Percentiles rank a stretch among this genome's conserved stretches.
These are phyloP conservation scores for Starmerella sirachaensis DNA, from an alignment of 805 yeast species.

Conservation along the genomic window DNA sequence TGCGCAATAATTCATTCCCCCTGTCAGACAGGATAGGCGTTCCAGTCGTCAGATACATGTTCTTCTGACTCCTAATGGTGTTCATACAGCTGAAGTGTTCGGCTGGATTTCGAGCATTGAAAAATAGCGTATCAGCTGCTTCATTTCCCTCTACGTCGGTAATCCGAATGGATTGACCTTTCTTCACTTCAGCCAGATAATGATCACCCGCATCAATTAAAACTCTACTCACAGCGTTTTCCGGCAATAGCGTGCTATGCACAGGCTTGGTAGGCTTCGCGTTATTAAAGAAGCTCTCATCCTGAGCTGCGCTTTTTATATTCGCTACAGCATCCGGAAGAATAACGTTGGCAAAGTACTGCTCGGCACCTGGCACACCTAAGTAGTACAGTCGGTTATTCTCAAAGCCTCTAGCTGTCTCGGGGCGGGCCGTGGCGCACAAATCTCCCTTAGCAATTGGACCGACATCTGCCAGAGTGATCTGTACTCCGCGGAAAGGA, in stretches of 20 bases:
- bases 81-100: constrained; percentile 7
- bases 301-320: background rate
- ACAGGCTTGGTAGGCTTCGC: constrained; percentile 3
- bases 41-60: constrained; percentile 8
- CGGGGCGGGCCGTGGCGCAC: constrained; percentile 4
- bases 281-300: background rate
- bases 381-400: constrained; percentile 11
- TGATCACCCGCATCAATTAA: constrained; percentile 9
- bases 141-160: constrained; percentile 12
- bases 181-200: constrained; percentile 1
- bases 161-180: constrained; percentile 9
- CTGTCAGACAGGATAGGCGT: constrained; percentile 7
- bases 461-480: constrained; percentile 1
- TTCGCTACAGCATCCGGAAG: background rate
- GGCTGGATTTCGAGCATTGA: constrained; percentile 4
- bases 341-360: background rate
- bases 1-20: constrained; percentile 5
- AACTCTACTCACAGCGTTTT: constrained; percentile 1
- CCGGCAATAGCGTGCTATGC: background rate
- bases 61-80: constrained; percentile 5
- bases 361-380: background rate
- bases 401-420: constrained; percentile 9
- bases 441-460: background rate
- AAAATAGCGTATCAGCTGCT: constrained; percentile 11
- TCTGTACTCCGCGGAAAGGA: constrained; percentile 7